Evolutionary conservation across 148 eudicot genomes (phyloP).

Genomic region (Rhododendron simsii): DNA sequence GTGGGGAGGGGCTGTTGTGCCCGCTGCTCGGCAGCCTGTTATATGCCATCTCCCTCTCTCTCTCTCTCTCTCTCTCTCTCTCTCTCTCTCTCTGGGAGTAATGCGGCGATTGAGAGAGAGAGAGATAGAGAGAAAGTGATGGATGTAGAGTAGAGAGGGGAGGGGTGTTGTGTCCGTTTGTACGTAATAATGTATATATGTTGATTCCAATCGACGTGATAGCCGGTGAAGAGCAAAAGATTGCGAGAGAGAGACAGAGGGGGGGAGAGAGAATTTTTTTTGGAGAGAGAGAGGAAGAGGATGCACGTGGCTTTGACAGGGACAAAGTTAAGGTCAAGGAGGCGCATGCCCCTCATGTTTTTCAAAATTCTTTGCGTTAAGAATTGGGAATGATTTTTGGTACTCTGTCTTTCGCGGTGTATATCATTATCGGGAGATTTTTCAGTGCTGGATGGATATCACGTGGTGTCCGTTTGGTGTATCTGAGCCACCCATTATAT

Average conservation of each 20-base stretch:
- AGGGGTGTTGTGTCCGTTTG: background rate
- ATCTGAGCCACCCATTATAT: too few species aligned
- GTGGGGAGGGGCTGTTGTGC: constrained; percentile 78
- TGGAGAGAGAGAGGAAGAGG: background rate
- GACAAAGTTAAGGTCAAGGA: background rate
- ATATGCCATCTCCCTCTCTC: constrained; percentile 37
- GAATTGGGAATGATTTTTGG: background rate
- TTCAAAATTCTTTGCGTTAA: background rate
- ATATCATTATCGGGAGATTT: too few species aligned
- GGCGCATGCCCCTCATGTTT: background rate
- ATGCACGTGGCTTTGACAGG: background rate
- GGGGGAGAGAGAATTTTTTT: background rate
- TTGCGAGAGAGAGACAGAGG: background rate
- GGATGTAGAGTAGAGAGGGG: background rate
- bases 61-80: background rate
- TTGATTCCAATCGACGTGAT: background rate
- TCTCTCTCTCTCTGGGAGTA: background rate
- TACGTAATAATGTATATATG: background rate
- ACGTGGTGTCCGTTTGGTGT: accelerated
- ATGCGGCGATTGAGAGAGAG: background rate
- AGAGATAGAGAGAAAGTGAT: background rate
- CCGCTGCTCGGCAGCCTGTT: constrained; percentile 87
- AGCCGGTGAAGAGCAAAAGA: background rate
- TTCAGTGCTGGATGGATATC: accelerated
- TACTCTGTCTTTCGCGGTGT: background rate